Base-by-base conservation (phyloP, 2,329 filamentous ascomycete species). In the Sporothrix inflata region DNA sequence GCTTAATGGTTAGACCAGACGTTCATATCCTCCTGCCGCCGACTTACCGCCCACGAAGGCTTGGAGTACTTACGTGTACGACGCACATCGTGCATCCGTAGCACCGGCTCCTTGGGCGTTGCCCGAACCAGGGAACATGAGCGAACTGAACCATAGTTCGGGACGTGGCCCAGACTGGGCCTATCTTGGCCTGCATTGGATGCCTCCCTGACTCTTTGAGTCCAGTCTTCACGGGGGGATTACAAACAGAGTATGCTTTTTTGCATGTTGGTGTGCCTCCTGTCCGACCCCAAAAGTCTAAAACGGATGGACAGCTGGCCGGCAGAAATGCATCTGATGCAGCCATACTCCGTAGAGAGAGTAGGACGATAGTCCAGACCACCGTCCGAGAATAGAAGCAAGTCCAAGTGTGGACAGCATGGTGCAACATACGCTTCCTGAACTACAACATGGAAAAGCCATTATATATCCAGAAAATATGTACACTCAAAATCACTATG, bases 91-190 rank as follows among this genome's bases (percentile, higher is more conserved):
- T 66, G 42, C 42, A 47, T 49, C 42, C 30, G 63, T 66, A 11
- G 63, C 63, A 66, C 63, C 63, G 24, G 27, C 63, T 30, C 63
- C 24, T 49, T 66, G 42, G 42, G 45, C 63, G 45, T 66, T 49
- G 63, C 42, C 63, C 63, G 42, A 66, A 49, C 63, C 63, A 66
- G 24, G 63, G 42, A 66, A 49, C 63, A 45, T n/a, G 63, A 66
- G 63, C 16, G n/a, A 21, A 38, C 60, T 65, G 12, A 38, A 45
- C 60, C 38, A n/a, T 24, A 67, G 63, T 38, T 47, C n/a, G 65
- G 65, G 63, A 49, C 63, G 19, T 47, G 61, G 55, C n/a, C 55
- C 27, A 38, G 30, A 40, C 16, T n/a, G 34, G 55, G 30, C 38
- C 19, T 34, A 30, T 27, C 45, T 34, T 51, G 30, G 24, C 30